Evolutionary conservation across 495 filamentous ascomycete genomes (phyloP), one percentile per base, ranked within the genome.

Genomic region (Elasticomyces elasticus): DNA sequence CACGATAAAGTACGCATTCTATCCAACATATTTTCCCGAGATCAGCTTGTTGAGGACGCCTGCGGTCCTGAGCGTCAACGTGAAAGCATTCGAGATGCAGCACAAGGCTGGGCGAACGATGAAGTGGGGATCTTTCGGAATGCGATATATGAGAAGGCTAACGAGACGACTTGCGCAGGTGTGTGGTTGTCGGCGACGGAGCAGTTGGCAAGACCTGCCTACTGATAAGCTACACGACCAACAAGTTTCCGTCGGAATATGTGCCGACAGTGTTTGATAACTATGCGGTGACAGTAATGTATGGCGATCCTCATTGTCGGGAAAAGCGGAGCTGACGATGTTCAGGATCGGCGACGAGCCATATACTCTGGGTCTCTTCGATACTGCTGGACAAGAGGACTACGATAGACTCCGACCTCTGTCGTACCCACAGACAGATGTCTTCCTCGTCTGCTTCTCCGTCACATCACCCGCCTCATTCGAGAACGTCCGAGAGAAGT

Each of bases 211-310:
- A 98, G 78, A 98, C 92, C 42, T 98, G 92, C 72, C 81, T 98
- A 50, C 80, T 98, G 66, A 98, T 98, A 74, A 94, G 87, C 63
- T 98, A 98, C 74, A 98, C 92, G 38, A 98, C 92, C 59, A 98
- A 98, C 78, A 98, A 98, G 63, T 98, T 98, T 73, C 92, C 92
- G 10, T 95, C 89, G 58, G 92, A 98, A 89, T 98, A 98, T 67
- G 92, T 98, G 20, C 92, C 92, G 22, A 98, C 92, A 20, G 92
- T 98, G 28, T 98, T 98, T 70, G 92, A 98, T 69, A 98, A 98
- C 73, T 98, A 98, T 83, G 92, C 92, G 17, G 92, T 98, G 66
- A 98, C 92, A 41, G 90, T 96, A 51, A 96, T 96, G 90, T 96
- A 78, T 82, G 90, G 86, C 38, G 19, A 24, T 52, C 28, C 19